These are phyloP conservation scores for Seiridium cupressi DNA, from an alignment of 2,329 filamentous ascomycete species.

Conservation along the genomic window DNA sequence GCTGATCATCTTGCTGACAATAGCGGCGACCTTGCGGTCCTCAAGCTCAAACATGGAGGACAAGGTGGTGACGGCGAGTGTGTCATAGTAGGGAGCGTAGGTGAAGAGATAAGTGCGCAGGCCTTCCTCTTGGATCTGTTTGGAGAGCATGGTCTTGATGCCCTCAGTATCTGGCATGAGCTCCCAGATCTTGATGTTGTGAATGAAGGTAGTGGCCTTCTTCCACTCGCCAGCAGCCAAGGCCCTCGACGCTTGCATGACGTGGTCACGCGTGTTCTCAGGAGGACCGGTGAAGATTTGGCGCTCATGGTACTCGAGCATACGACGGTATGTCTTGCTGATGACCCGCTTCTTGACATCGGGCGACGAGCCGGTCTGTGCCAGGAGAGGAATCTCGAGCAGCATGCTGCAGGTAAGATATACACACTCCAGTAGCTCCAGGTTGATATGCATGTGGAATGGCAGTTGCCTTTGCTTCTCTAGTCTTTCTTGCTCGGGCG, in stretches of 20 bases:
- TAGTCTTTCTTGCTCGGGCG: conserved; percentile 94
- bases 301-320: conserved; percentile 98
- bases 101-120: conserved; percentile 98
- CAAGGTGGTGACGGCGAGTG: conserved; percentile 80
- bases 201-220: conserved; percentile 89
- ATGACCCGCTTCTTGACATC: conserved; percentile 97
- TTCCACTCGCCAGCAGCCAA: conserved; percentile 98
- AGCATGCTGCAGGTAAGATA: conserved; percentile 99
- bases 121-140: conserved; percentile 98
- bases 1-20: conserved; percentile 99
- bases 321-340: conserved; percentile 98
- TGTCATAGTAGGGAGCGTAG: conserved; percentile 99
- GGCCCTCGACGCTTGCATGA: conserved; percentile 98
- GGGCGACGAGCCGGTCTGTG: conserved; percentile 93
- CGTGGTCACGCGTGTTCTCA: conserved; percentile 97
- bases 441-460: conserved; percentile 99
- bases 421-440: conserved; percentile 95
- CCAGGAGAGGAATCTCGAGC: conserved; percentile 93
- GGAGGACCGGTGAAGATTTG: conserved; percentile 98
- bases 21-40: conserved; percentile 84
- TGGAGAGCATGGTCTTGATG: conserved; percentile 96
- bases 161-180: conserved; percentile 89
- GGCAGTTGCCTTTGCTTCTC: conserved; percentile 97
- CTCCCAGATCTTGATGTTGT: conserved; percentile 99
- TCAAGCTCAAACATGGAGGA: conserved; percentile 95